Conservation (phyloP, 2,329 filamentous ascomycete genomes). For the Sporothrix protearum region DNA sequence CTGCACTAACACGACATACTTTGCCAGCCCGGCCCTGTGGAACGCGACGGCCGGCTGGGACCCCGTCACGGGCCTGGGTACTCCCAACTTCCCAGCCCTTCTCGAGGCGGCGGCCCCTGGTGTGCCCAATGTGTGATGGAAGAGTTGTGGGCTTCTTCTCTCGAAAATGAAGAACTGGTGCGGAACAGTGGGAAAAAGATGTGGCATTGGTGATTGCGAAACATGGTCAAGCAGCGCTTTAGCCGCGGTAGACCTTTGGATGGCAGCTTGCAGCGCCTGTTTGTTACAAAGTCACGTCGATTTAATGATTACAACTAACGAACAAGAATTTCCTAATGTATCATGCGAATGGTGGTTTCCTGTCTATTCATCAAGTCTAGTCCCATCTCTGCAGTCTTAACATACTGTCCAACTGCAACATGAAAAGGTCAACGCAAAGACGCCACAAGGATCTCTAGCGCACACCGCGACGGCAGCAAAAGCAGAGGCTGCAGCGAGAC, state of each 20-base stretch:
- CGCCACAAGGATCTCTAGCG: background rate
- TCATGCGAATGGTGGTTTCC: background rate
- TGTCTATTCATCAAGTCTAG: background rate
- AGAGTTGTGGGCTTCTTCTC: background rate
- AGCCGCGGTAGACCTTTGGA: background rate
- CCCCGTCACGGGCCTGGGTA: conserved; percentile 35
- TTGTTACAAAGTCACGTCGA: background rate
- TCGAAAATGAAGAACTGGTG: background rate
- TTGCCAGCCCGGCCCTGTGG: conserved; percentile 28
- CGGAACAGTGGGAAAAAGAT: background rate
- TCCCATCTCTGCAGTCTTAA: background rate
- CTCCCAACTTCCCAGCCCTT: conserved; percentile 29
- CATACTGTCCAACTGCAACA: background rate
- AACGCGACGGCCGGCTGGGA: conserved; percentile 38
- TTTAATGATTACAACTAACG: background rate
- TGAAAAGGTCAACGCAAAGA: background rate
- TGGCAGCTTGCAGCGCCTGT: background rate
- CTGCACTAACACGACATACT: conserved; percentile 28
- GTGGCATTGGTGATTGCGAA: background rate
- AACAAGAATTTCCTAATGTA: background rate
- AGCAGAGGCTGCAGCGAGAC: background rate
- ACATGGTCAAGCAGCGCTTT: background rate
- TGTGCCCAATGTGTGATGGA: conserved; percentile 17
- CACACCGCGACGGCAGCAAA: background rate
- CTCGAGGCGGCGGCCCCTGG: conserved; percentile 24